Base-by-base conservation (phyloP, 2,329 filamentous ascomycete species). In the Alternaria atra region DNA sequence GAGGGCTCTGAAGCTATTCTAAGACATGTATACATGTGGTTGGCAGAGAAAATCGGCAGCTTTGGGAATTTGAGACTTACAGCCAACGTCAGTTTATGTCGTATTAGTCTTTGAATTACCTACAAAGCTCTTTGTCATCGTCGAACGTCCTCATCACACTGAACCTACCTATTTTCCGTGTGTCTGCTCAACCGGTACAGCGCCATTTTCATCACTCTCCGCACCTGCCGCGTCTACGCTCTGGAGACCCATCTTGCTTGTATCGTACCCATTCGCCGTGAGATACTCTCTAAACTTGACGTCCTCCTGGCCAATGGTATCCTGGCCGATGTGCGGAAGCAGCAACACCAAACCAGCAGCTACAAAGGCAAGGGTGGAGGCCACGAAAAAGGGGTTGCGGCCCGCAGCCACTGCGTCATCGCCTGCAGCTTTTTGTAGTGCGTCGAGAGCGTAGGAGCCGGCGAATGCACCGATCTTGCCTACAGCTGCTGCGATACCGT, bases 311-410 rank as follows among this genome's bases (percentile, higher is more conserved):
- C 89, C 86, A 64, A 97, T 96, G 0, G 92, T 97, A 70, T 97
- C 91, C 80, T 96, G 87, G 10, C 89, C 89, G 62, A 97, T 90
- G 48, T 91, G 81, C 0, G 94, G 94, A 51, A 97, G 78, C 59
- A 86, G 85, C 69, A 93, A 86, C 8, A 90, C 81, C 1, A 87
- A 87, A 29, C 94, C 76, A 9, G 81, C 79, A 0, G 91, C 92
- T 2, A 89, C 90, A 50, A 97, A 82, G 68, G 92, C 95, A 56
- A 97, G 79, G 25, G 86, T 83, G 39, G 89, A 91, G 2, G 89
- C 90, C n/a, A 97, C 92, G 78, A 89, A 97, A 81, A 97, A 97
- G 0, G 93, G 93, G 68, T 96, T 93, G 75, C 97, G 93, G 1
- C 92, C 92, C 5, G 84, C 84, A 20, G 86, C 75, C 20, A 74